Evolutionary conservation across 805 yeast species (phyloP), one percentile per base, ranked within the genome.

Genomic region (Candida easanensis): DNA sequence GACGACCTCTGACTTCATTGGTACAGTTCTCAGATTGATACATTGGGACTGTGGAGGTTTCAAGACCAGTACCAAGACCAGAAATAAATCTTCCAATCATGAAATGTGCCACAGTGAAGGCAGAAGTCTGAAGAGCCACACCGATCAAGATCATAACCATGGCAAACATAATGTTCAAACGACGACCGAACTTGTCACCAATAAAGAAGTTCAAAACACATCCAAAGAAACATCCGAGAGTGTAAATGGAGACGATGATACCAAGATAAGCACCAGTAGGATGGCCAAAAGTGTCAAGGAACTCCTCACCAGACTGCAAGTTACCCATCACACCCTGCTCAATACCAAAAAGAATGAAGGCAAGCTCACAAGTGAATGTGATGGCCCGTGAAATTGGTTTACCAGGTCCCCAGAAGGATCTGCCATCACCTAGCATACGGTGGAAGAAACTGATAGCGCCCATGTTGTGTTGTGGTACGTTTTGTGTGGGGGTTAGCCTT

Each of bases 41-140:
- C 49, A 83, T 82, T 14, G 95, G 95, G 43, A 84, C 82, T 25
- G 89, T 82, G n/a, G 89, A 79, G 14, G 90, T 82, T 58, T 79
- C 78, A 60, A 84, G 62, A 48, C 93, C 93, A 48, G 80, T 83
- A 55, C 91, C 95, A 36, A 84, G 52, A 53, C 95, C 68, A 20
- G 63, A 48, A 26, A 60, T 51, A 19, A 82, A 79, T 69, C 95
- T 77, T 19, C 87, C 91, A 49, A 82, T 65, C 41, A 86, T 79
- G 47, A 87, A 80, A 61, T 84, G 91, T 33, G 86, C 90, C 45
- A 81, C 38, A 10, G 16, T 16, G 15, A 61, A 62, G 4, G 74
- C 61, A 31, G 69, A 39, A 18, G 59, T 60, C 33, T 73, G 68
- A 32, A 71, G 62, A 28, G 65, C 48, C 14, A 71, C 66, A 48